Evolutionary conservation across 306 rosid species (phyloP).

Genomic region (Elaeagnus macrophylla): DNA sequence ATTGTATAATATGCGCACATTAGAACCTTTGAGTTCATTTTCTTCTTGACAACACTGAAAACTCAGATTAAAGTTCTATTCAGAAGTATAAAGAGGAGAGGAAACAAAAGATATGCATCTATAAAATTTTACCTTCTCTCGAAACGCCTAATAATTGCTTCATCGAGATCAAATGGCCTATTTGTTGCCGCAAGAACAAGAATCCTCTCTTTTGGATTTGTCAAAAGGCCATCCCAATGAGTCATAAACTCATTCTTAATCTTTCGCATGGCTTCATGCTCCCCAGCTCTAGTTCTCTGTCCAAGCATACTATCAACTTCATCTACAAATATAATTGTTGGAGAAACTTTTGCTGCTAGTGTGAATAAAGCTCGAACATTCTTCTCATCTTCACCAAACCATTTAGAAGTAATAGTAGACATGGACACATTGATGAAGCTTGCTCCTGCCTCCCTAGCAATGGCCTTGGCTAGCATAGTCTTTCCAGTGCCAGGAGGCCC

Average conservation of each 20-base stretch:
- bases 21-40: too few relatives aligned
- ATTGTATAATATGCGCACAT: too few relatives aligned
- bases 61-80: too few relatives aligned
- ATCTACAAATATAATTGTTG: conserved; percentile 90
- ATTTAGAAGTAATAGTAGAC: conserved; percentile 96
- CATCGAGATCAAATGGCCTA: conserved; percentile 94
- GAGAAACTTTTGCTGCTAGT: conserved; percentile 86
- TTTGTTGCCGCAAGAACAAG: conserved; percentile 98
- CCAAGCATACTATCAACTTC: conserved; percentile 99
- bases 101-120: not conserved
- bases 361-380: conserved; percentile 91
- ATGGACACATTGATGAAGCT: conserved; percentile 97
- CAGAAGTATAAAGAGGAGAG: too few relatives aligned
- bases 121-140: conserved; percentile 61
- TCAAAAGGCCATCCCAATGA: conserved; percentile 93
- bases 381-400: conserved; percentile 99
- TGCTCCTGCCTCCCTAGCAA: conserved; percentile 95
- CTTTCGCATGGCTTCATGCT: conserved; percentile 98
- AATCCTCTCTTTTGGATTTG: conserved; percentile 65
- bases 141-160: conserved; percentile 91
- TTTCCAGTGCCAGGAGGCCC: conserved; percentile 99
- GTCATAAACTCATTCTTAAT: conserved; percentile 93
- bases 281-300: conserved; percentile 85
- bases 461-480: conserved; percentile 98
- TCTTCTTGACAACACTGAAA: too few relatives aligned